Percentiles rank a stretch among this genome's conserved stretches.
Evolutionary conservation across 116 monocot species (phyloP).

Genomic region (Iris pallida): DNA sequence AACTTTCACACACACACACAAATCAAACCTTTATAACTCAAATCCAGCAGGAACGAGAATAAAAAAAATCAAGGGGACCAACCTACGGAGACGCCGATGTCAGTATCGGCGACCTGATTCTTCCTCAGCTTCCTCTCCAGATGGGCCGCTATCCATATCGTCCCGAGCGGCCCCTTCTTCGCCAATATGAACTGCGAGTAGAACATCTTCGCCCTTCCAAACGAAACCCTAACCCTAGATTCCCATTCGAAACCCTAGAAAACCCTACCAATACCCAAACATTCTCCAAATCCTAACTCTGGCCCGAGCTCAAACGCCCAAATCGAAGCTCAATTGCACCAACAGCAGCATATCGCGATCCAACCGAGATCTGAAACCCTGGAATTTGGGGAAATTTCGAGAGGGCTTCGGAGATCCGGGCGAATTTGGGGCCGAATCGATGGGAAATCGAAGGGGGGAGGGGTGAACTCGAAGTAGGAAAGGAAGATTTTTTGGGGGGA

Average conservation of each 20-base stretch:
- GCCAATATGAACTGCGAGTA: conserved; percentile 99
- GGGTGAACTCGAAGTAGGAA: background rate
- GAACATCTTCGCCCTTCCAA: conserved; percentile 52
- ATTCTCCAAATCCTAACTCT: conserved; percentile 9
- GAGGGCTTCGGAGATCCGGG: background rate
- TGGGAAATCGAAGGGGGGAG: background rate
- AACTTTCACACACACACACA: background rate
- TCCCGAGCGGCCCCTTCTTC: conserved; percentile 97
- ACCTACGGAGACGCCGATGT: conserved; percentile 98
- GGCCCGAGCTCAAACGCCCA: background rate
- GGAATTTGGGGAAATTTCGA: too few species aligned
- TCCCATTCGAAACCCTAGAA: conserved; percentile 27
- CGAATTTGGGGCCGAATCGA: background rate
- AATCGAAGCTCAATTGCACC: background rate
- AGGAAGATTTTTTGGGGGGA: too few species aligned
- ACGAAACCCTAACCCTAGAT: conserved; percentile 13
- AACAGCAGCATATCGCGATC: too few species aligned
- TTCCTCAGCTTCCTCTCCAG: conserved; percentile 96
- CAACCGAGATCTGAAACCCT: background rate
- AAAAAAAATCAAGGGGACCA: conserved; percentile 19
- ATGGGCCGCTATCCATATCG: conserved; percentile 99
- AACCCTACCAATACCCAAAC: background rate
- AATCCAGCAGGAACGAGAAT: background rate
- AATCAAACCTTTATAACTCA: background rate
- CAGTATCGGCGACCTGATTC: conserved; percentile 97